These are phyloP conservation scores for Umbellularia californica DNA, from an alignment of 164 flowering plant genomes.

Conservation along the genomic window DNA sequence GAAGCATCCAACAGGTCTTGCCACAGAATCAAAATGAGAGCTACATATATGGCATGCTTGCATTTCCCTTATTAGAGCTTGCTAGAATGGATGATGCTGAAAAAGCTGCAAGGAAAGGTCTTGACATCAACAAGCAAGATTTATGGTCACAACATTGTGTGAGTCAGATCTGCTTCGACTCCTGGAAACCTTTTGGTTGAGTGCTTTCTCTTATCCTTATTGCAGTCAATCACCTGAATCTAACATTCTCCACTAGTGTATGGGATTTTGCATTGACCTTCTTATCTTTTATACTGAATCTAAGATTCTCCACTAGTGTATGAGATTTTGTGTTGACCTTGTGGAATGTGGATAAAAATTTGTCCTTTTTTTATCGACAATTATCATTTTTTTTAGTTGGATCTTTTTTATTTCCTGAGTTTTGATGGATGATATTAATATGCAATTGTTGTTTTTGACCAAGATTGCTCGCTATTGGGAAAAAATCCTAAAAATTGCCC, in stretches of 20 bases:
- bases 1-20: slow-evolving; percentile 44
- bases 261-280: not conserved
- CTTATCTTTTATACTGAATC: not conserved
- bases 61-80: slow-evolving; percentile 83
- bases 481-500: not conserved
- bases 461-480: not conserved
- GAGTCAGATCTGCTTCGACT: slow-evolving; percentile 27
- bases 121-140: slow-evolving; percentile 66
- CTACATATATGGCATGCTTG: slow-evolving; percentile 84
- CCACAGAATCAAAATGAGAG: slow-evolving; percentile 50
- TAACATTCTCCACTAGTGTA: not conserved
- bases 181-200: not conserved
- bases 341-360: not conserved
- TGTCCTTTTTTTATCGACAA: not conserved
- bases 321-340: not conserved
- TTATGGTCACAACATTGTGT: slow-evolving; percentile 87
- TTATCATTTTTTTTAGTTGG: not conserved
- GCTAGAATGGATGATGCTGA: slow-evolving; percentile 74
- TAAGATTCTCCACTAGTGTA: not conserved
- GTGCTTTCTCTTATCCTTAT: not conserved
- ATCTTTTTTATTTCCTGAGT: not conserved
- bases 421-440: not conserved
- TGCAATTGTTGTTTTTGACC: not conserved
- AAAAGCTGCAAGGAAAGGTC: slow-evolving; percentile 70
- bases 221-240: not conserved